Evolutionary conservation across 805 yeast species (phyloP).

Genomic region (Lipomyces orientalis): DNA sequence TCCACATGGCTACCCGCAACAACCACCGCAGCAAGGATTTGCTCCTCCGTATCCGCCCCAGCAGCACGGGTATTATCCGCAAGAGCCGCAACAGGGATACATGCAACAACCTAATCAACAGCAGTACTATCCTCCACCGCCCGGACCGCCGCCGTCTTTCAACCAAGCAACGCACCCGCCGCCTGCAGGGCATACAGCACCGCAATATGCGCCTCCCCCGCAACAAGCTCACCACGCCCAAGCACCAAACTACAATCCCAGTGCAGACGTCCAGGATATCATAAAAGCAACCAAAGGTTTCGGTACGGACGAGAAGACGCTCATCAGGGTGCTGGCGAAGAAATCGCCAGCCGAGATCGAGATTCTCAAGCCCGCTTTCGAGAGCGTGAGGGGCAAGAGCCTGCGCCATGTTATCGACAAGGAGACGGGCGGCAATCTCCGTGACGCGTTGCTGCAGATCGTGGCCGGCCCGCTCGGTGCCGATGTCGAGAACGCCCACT

Average conservation of each 20-base stretch:
- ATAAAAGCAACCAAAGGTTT: conserved; percentile 39
- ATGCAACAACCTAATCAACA: conserved; percentile 12
- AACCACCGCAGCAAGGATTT: conserved; percentile 8
- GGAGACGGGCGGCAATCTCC: conserved; percentile 36
- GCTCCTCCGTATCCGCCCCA: conserved; percentile 14
- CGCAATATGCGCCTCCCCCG: conserved; percentile 1
- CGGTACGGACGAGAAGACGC: conserved; percentile 39
- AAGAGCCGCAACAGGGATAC: conserved; percentile 15
- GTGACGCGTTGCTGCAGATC: conserved; percentile 33
- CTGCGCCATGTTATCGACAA: conserved; percentile 33
- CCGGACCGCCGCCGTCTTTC: background rate
- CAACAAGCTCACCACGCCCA: background rate
- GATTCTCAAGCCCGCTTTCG: conserved; percentile 28
- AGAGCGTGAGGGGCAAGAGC: conserved; percentile 28
- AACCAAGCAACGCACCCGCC: background rate
- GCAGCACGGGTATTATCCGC: conserved; percentile 17
- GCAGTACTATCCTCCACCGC: background rate
- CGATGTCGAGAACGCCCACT: conserved; percentile 35
- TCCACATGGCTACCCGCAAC: conserved; percentile 8
- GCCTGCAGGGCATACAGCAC: background rate
- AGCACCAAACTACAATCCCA: conserved; percentile 36
- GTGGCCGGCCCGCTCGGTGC: conserved; percentile 36
- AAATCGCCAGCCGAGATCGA: conserved; percentile 36
- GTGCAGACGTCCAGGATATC: conserved; percentile 30
- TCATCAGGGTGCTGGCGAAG: conserved; percentile 31